Percentiles rank a stretch among this genome's conserved stretches.
Conservation (phyloP, 805 yeast species). For the Yarrowia sp. region DNA sequence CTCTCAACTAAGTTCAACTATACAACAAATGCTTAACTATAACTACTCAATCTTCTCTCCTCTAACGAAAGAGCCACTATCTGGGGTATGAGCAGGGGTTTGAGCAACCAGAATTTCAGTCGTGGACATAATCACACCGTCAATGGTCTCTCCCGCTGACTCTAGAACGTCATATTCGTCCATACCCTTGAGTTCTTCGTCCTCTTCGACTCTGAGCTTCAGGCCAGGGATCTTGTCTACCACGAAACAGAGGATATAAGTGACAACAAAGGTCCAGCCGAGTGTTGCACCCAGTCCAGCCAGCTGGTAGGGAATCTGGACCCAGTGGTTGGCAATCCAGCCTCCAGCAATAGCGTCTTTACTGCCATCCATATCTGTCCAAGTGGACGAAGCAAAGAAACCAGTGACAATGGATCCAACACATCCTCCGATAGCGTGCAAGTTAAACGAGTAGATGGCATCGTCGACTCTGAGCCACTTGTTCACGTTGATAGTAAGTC, state of each 20-base stretch:
- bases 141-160: constrained; percentile 9
- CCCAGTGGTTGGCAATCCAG: constrained; percentile 83
- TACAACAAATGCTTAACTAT: not conserved
- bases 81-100: not conserved
- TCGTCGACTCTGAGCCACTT: constrained; percentile 80
- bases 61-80: not conserved
- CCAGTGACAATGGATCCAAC: constrained; percentile 86
- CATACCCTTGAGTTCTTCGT: constrained; percentile 87
- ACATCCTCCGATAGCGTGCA: constrained; percentile 90
- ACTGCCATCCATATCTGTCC: constrained; percentile 23
- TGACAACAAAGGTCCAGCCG: constrained; percentile 76
- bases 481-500: constrained; percentile 20
- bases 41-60: constrained; percentile 3
- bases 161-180: constrained; percentile 54
- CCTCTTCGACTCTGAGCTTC: constrained; percentile 80
- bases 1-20: too few species aligned
- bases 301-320: constrained; percentile 86
- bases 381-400: constrained; percentile 64
- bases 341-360: constrained; percentile 62
- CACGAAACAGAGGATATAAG: constrained; percentile 67
- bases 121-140: not conserved
- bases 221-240: constrained; percentile 82
- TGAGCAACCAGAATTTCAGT: constrained; percentile 3
- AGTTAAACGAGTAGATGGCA: constrained; percentile 91
- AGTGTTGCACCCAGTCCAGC: constrained; percentile 77